Evolutionary conservation across 106 monocot genomes (phyloP), one percentile per base, ranked within the genome.

Genomic region (Iris macrosiphon): DNA sequence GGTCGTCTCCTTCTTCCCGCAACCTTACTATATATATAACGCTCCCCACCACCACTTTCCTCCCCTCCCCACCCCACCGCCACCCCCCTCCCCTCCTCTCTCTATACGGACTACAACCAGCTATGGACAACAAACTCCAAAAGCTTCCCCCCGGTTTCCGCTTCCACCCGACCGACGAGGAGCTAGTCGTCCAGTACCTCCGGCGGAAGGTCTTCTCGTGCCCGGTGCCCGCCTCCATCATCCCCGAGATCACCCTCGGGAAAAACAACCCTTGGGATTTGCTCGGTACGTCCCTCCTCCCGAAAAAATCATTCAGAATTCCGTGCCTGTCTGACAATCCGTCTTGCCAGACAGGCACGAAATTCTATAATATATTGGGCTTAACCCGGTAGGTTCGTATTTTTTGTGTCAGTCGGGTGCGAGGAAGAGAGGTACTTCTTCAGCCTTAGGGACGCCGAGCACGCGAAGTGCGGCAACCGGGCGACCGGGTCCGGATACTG

Each of bases 101-200:
- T 47, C 16, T n/a, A n/a, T 12, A 4, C 17, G 15, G n/a, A 4
- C 15, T 4, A 17, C 44, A 3, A 12, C 15, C n/a, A 4, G 14
- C n/a, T n/a, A n/a, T n/a, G n/a, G n/a, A n/a, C n/a, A n/a, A n/a
- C n/a, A n/a, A n/a, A 20, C 31, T 40, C 34, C 19, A 62, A 16
- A 73, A 53, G 43, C 52, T 93, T 62, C 92, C 87, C 0, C 92
- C 92, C 2, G 92, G 92, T 18, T 93, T 93, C 57, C 51, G 92
- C 35, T 93, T 93, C 61, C 87, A 83, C 55, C 92, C 92, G 0
- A 87, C 87, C 0, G 92, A 93, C 9, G 87, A 87, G 34, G 92
- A 93, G 71, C 87, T 93, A 4, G 62, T 93, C 3, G 54, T 83
- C 19, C 79, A 83, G 58, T 93, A 93, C 67, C 76, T 93, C 40